phyloP scores from a whole-genome alignment of 805 yeast genomes.

The Yarrowia porcina region DNA sequence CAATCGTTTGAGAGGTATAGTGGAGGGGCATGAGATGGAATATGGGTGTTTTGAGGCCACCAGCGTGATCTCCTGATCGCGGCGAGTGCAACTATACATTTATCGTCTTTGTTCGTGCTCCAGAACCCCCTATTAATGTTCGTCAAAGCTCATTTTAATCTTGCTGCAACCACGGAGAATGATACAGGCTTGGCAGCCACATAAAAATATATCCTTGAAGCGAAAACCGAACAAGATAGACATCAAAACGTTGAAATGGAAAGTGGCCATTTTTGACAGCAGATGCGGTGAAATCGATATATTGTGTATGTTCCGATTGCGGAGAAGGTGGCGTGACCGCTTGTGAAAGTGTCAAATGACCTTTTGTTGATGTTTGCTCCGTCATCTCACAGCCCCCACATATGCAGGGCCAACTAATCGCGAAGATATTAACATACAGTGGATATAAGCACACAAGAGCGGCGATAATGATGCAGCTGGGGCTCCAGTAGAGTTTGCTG shows the following conservation, averaged over 20 bases:
- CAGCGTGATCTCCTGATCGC: neutral
- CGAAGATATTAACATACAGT: neutral
- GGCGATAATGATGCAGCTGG: too few relatives aligned
- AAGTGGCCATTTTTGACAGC: too few relatives aligned
- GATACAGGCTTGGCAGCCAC: neutral
- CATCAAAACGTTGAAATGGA: too few relatives aligned
- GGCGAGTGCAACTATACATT: neutral
- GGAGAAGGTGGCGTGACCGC: neutral
- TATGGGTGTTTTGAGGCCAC: neutral
- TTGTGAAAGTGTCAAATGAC: neutral
- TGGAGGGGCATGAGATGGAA: neutral
- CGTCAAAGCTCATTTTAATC: neutral
- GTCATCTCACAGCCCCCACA: neutral
- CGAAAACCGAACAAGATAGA: too few relatives aligned
- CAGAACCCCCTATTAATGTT: neutral
- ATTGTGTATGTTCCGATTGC: neutral
- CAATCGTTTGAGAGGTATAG: neutral
- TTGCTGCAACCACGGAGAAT: constrained; percentile 3
- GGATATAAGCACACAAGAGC: neutral
- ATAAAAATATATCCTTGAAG: neutral
- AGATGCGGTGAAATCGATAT: too few relatives aligned
- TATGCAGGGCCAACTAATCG: constrained; percentile 3
- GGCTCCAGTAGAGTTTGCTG: neutral
- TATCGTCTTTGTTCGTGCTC: too few relatives aligned
- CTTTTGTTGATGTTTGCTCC: neutral